Evolutionary conservation across 306 rosid genomes (phyloP).

Genomic region (Luffa aegyptiaca): DNA sequence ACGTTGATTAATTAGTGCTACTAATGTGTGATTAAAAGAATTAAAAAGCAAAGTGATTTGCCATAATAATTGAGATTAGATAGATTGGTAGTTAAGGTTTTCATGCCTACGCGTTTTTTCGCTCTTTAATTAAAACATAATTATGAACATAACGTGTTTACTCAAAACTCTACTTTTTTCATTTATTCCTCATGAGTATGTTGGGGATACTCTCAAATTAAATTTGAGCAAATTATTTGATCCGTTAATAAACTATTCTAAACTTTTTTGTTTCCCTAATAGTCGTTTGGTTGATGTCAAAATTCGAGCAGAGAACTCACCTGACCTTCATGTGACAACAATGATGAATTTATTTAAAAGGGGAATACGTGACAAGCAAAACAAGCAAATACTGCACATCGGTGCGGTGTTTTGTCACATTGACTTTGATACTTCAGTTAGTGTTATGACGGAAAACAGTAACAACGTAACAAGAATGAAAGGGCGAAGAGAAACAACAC

Average conservation of each 20-base stretch:
- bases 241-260: not conserved
- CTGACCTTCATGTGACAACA: too few relatives aligned
- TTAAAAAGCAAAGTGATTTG: not conserved
- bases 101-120: not conserved
- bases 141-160: not conserved
- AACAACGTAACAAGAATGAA: too few relatives aligned
- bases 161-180: not conserved
- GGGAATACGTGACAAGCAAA: too few relatives aligned
- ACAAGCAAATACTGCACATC: too few relatives aligned
- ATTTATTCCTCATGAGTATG: not conserved
- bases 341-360: too few relatives aligned
- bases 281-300: too few relatives aligned
- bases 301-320: too few relatives aligned
- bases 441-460: too few relatives aligned
- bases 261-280: not conserved
- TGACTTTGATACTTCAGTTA: too few relatives aligned
- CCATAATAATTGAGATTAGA: not conserved
- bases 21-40: constrained; percentile 6
- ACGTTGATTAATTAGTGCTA: not conserved
- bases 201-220: not conserved
- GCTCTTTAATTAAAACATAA: not conserved
- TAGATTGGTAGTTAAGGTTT: constrained; percentile 1
- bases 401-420: too few relatives aligned
- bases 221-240: not conserved
- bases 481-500: too few relatives aligned